A percentile compares a stretch with the other conserved stretches of the same genome.
These are phyloP conservation scores for Solanum arcanum DNA, from an alignment of 257 asterid genomes.

Conservation along the genomic window DNA sequence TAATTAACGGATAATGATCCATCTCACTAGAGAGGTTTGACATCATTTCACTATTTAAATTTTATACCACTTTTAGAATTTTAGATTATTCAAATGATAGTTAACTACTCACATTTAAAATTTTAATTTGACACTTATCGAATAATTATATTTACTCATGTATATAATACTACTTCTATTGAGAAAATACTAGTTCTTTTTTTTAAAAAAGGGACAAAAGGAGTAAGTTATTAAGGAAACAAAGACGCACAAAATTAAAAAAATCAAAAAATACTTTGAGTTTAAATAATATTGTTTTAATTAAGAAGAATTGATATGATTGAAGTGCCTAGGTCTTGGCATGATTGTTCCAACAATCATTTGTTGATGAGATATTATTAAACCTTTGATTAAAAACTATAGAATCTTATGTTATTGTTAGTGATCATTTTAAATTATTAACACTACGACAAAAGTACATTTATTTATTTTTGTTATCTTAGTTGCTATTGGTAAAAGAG, in stretches of 20 bases:
- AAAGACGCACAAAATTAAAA: neutral
- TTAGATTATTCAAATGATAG: neutral
- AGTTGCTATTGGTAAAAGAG: neutral
- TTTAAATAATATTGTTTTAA: neutral
- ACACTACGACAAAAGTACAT: slow-evolving; percentile 3
- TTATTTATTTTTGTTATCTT: slow-evolving; percentile 3
- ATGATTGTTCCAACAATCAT: slow-evolving; percentile 15
- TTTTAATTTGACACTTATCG: neutral
- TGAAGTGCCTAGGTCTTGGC: neutral
- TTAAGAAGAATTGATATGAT: slow-evolving; percentile 10
- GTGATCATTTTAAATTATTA: neutral
- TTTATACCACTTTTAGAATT: neutral
- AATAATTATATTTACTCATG: neutral
- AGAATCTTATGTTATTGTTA: neutral
- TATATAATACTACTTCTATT: neutral
- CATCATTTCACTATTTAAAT: neutral
- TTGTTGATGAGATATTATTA: neutral
- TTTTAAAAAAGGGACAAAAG: neutral
- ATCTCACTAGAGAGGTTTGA: neutral
- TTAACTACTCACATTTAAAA: neutral
- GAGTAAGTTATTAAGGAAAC: neutral
- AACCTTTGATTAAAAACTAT: neutral
- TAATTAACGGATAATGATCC: neutral
- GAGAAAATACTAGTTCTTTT: neutral
- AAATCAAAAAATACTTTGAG: neutral